phyloP scores from a whole-genome alignment of 2,329 filamentous ascomycete genomes.

The Aspergillus eucalypticola region DNA sequence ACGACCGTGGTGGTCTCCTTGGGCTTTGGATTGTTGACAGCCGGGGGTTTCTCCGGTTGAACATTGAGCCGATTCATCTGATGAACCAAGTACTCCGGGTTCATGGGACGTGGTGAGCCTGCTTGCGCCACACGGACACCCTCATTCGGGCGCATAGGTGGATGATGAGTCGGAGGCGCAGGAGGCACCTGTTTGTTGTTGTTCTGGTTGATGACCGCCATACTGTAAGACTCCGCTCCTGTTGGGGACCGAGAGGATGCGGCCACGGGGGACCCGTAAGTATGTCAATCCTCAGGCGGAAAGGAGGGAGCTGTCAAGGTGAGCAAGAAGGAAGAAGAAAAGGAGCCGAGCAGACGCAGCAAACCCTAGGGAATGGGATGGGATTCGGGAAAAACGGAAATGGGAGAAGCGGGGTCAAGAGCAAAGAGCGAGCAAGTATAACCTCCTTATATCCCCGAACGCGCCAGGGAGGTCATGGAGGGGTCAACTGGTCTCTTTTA shows the following conservation, averaged over 20 bases:
- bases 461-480: not conserved
- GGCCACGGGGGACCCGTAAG: not conserved
- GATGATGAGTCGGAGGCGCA: conserved; percentile 19
- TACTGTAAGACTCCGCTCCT: not conserved
- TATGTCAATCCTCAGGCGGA: not conserved
- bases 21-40: conserved; percentile 3
- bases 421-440: conserved; percentile 2
- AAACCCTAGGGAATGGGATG: not conserved
- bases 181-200: conserved; percentile 21
- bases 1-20: conserved; percentile 4
- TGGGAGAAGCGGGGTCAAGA: not conserved
- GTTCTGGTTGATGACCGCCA: conserved; percentile 21
- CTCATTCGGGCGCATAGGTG: conserved; percentile 15
- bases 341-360: not conserved
- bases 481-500: conserved; percentile 7
- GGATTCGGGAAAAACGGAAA: not conserved
- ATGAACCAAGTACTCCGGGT: conserved; percentile 17
- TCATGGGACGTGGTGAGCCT: conserved; percentile 6
- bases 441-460: conserved; percentile 7
- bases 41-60: conserved; percentile 8
- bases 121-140: conserved; percentile 17
- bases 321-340: not conserved
- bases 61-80: conserved; percentile 23
- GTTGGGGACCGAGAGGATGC: not conserved
- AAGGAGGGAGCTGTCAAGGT: not conserved